Conservation (phyloP, 306 rosid species). For the Lathyrus oleraceus region DNA sequence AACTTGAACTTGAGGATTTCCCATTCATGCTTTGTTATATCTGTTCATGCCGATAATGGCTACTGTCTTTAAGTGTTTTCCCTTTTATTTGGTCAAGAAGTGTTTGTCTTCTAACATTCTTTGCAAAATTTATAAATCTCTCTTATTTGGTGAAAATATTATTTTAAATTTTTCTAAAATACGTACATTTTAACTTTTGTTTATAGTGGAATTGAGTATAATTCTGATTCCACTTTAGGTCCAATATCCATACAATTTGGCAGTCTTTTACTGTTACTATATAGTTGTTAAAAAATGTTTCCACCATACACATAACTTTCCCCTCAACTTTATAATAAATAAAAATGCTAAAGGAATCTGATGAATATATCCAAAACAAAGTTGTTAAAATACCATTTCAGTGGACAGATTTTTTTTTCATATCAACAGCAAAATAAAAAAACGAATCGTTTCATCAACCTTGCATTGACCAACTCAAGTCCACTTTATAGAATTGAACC, state of each 20-base stretch:
- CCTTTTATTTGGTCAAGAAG: background rate
- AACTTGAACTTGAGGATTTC: constrained; percentile 29
- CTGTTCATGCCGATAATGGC: background rate
- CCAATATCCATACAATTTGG: constrained; percentile 12
- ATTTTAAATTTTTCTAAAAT: no score
- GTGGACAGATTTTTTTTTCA: background rate
- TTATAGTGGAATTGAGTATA: background rate
- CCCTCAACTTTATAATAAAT: background rate
- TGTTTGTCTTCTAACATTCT: constrained; percentile 7
- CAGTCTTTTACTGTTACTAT: background rate
- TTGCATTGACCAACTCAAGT: background rate
- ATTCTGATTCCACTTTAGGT: background rate
- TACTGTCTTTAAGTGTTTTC: background rate
- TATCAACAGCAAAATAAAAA: background rate
- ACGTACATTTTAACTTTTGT: no score
- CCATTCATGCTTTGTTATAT: constrained; percentile 7
- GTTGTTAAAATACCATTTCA: background rate
- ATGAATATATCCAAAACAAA: background rate
- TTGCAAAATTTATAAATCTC: no score
- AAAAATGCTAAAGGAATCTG: background rate
- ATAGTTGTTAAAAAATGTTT: no score
- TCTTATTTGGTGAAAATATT: no score
- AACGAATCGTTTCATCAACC: background rate
- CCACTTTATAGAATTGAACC: background rate
- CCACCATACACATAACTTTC: no score